A percentile compares a stretch with the other conserved stretches of the same genome.
phyloP scores from a whole-genome alignment of 148 eudicot species.

The Rhododendron henanense region DNA sequence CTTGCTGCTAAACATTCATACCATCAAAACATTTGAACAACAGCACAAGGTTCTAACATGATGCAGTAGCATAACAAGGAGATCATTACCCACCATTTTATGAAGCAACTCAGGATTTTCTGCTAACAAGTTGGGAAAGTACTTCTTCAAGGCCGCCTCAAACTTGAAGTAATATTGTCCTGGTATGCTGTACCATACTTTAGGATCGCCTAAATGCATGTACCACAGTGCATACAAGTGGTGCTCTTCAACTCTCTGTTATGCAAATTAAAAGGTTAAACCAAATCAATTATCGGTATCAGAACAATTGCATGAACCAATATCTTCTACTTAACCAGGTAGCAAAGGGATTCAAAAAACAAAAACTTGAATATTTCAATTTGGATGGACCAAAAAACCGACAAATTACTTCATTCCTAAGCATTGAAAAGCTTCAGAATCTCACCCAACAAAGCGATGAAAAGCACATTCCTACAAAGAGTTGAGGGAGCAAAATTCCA shows the following conservation, averaged over 20 bases:
- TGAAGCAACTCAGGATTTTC: conserved; percentile 36
- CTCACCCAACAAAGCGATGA: conserved; percentile 85
- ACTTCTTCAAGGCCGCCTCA: conserved; percentile 50
- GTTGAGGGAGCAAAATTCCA: conserved; percentile 37
- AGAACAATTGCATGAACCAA: neutral
- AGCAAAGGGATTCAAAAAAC: neutral
- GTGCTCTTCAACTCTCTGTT: conserved; percentile 68
- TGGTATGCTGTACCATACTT: conserved; percentile 72
- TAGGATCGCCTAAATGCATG: conserved; percentile 61
- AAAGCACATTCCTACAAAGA: conserved; percentile 85
- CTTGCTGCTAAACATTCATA: neutral
- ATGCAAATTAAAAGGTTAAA: conserved; percentile 11
- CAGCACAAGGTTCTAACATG: neutral
- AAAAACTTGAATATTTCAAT: neutral
- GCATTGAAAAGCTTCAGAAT: conserved; percentile 11
- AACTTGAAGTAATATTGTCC: conserved; percentile 42
- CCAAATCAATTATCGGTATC: conserved; percentile 1
- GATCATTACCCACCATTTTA: conserved; percentile 41
- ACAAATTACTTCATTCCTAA: neutral
- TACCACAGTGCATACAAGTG: conserved; percentile 60
- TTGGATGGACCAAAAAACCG: neutral
- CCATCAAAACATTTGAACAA: neutral
- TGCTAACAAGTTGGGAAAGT: conserved; percentile 25
- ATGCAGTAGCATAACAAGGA: conserved; percentile 7
- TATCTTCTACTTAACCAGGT: conserved; percentile 1